Percentiles rank a stretch among this genome's conserved stretches.
These are phyloP conservation scores for Pisolithus marmoratus DNA, from an alignment of 768 basidiomycete genomes.

Conservation along the genomic window DNA sequence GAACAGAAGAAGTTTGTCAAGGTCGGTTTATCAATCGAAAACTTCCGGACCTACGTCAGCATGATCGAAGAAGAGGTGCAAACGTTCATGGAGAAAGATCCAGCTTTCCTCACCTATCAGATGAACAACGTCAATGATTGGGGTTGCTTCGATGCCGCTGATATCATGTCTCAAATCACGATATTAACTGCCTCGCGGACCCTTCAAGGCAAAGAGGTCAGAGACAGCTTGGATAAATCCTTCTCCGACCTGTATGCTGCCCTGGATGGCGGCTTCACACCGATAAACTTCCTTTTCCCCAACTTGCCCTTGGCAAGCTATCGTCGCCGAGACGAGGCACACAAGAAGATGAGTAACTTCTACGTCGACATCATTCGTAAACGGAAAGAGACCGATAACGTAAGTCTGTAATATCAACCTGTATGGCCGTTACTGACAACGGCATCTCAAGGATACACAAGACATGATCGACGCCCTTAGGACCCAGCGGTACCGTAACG, in stretches of 20 bases:
- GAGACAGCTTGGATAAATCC: conserved; percentile 67
- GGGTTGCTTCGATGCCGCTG: conserved; percentile 71
- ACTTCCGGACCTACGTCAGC: conserved; percentile 78
- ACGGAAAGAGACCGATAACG: conserved; percentile 48
- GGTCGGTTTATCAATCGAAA: conserved; percentile 88
- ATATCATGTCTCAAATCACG: conserved; percentile 79
- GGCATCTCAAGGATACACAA: conserved; percentile 51
- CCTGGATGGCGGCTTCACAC: conserved; percentile 94
- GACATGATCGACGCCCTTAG: conserved; percentile 92
- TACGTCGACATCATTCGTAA: conserved; percentile 83
- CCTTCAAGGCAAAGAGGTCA: conserved; percentile 89
- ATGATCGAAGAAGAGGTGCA: conserved; percentile 77
- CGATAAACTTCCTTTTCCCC: conserved; percentile 92
- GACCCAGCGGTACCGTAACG: conserved; percentile 79
- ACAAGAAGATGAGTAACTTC: conserved; percentile 90
- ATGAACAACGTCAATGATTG: conserved; percentile 66
- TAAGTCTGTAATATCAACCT: conserved; percentile 15
- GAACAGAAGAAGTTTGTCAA: conserved; percentile 99
- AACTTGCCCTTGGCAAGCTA: conserved; percentile 90
- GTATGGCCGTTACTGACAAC: not conserved
- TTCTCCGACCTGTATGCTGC: conserved; percentile 85
- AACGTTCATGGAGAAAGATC: conserved; percentile 63
- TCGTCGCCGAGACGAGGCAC: conserved; percentile 81
- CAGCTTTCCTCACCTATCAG: conserved; percentile 57
- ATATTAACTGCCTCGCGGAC: conserved; percentile 93